These are phyloP conservation scores for Multifurca ochricompacta DNA, from an alignment of 768 basidiomycete genomes.

Conservation along the genomic window DNA sequence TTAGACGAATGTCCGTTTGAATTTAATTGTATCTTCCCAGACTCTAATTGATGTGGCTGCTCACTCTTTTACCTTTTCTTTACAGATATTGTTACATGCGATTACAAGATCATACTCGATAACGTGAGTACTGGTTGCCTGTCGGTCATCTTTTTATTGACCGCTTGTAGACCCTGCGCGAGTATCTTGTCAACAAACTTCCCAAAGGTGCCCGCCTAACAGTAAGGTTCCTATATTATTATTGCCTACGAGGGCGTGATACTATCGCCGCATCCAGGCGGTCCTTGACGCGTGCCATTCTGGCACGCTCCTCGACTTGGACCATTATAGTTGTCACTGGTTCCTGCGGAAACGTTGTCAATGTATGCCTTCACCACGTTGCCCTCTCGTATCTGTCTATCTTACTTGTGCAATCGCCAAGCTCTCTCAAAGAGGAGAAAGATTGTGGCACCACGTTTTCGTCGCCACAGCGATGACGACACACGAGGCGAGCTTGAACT, in stretches of 20 bases:
- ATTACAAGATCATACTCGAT: constrained; percentile 11
- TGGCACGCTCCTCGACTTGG: constrained; percentile 20
- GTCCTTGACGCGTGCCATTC: constrained; percentile 23
- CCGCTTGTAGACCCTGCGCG: constrained; percentile 11
- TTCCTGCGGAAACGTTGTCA: background rate
- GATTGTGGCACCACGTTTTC: background rate
- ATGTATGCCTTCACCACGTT: background rate
- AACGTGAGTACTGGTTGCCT: constrained; percentile 8
- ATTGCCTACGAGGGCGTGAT: background rate
- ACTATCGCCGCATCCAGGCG: constrained; percentile 9
- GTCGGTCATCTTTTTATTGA: background rate
- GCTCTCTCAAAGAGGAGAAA: background rate
- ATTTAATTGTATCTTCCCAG: too few species aligned
- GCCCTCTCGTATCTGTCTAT: background rate
- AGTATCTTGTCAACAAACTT: constrained; percentile 18
- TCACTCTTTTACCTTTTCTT: too few species aligned
- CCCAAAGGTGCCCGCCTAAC: constrained; percentile 16
- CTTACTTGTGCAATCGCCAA: background rate
- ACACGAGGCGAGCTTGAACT: too few species aligned
- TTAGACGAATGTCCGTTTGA: constrained; percentile 4
- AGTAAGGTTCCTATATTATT: background rate
- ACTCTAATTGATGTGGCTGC: background rate
- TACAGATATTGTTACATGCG: constrained; percentile 11
- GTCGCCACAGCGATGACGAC: constrained; percentile 3
- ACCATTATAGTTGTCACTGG: constrained; percentile 18